A percentile compares a stretch with the other conserved stretches of the same genome.
These are phyloP conservation scores for Colletotrichum filicis DNA, from an alignment of 2,329 filamentous ascomycete genomes.

Conservation along the genomic window DNA sequence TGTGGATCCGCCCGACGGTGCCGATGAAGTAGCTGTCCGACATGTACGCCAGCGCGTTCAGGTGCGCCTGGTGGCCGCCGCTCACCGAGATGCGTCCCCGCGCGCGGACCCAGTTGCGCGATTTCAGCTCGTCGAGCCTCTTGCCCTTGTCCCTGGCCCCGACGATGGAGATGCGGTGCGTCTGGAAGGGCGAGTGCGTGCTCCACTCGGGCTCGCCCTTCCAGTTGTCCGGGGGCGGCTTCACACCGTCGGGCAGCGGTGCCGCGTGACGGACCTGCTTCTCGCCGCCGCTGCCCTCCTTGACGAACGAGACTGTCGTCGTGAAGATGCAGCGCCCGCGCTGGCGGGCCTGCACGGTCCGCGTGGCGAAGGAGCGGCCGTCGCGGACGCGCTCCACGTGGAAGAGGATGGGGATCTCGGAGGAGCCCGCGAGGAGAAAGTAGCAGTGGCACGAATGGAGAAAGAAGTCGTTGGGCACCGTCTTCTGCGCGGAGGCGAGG, in stretches of 20 bases:
- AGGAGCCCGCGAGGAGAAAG: constrained; percentile 91
- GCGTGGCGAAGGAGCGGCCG: constrained; percentile 87
- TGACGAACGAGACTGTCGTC: constrained; percentile 89
- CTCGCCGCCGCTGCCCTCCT: constrained; percentile 66
- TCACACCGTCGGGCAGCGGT: constrained; percentile 61
- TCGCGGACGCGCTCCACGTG: constrained; percentile 95
- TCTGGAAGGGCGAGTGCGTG: constrained; percentile 61
- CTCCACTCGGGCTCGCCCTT: constrained; percentile 61
- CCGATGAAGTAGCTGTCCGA: constrained; percentile 94
- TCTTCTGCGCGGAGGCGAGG: constrained; percentile 87
- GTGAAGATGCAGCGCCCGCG: constrained; percentile 92
- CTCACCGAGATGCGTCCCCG: constrained; percentile 77
- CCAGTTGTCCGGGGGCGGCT: constrained; percentile 47
- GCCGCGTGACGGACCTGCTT: constrained; percentile 73
- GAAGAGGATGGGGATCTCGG: constrained; percentile 88
- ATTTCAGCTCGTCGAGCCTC: constrained; percentile 25
- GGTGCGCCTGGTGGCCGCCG: constrained; percentile 82
- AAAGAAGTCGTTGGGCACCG: constrained; percentile 82
- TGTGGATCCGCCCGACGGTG: constrained; percentile 84
- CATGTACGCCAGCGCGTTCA: constrained; percentile 92
- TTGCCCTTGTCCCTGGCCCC: constrained; percentile 55
- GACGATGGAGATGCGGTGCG: constrained; percentile 53
- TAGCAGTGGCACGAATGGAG: constrained; percentile 99
- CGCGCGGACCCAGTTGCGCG: constrained; percentile 76
- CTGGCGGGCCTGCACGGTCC: constrained; percentile 96